Evolutionary conservation across 1,284 basidiomycete genomes (phyloP).

Genomic region (Leucoagaricus sp.): DNA sequence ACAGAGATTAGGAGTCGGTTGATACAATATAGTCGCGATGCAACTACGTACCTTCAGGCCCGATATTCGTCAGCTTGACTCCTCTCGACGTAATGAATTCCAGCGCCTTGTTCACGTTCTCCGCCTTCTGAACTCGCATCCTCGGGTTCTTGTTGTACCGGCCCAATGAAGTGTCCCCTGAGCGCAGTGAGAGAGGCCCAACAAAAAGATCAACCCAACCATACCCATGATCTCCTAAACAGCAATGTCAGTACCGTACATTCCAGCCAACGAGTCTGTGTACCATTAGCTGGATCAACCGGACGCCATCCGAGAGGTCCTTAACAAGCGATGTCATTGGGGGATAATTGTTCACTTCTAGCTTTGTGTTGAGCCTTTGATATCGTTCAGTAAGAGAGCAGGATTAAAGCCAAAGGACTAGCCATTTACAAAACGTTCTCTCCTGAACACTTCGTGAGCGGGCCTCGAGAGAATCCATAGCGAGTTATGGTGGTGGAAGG

Average conservation of each 20-base stretch:
- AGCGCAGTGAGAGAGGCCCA: background rate
- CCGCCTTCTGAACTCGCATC: constrained; percentile 95
- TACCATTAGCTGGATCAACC: constrained; percentile 91
- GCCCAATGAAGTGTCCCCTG: constrained; percentile 88
- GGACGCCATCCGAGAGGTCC: constrained; percentile 94
- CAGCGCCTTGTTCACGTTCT: constrained; percentile 96
- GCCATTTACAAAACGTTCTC: constrained; percentile 90
- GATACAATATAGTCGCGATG: background rate
- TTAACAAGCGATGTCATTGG: constrained; percentile 90
- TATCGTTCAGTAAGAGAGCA: background rate
- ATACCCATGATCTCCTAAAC: constrained; percentile 90
- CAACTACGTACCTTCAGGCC: constrained; percentile 74
- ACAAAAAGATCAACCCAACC: constrained; percentile 10
- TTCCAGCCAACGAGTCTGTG: constrained; percentile 23
- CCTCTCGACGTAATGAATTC: constrained; percentile 95
- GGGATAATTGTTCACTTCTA: constrained; percentile 82
- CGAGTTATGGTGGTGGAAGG: constrained; percentile 18
- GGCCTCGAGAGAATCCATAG: constrained; percentile 58
- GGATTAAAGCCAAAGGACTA: constrained; percentile 6
- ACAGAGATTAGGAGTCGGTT: background rate
- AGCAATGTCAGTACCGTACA: constrained; percentile 13
- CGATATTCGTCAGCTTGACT: constrained; percentile 97
- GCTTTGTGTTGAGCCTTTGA: constrained; percentile 90
- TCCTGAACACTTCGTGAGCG: constrained; percentile 72
- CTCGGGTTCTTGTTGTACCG: constrained; percentile 88